Evolutionary conservation across 257 asterid genomes (phyloP).

Genomic region (Parsonsia alboflavescens): DNA sequence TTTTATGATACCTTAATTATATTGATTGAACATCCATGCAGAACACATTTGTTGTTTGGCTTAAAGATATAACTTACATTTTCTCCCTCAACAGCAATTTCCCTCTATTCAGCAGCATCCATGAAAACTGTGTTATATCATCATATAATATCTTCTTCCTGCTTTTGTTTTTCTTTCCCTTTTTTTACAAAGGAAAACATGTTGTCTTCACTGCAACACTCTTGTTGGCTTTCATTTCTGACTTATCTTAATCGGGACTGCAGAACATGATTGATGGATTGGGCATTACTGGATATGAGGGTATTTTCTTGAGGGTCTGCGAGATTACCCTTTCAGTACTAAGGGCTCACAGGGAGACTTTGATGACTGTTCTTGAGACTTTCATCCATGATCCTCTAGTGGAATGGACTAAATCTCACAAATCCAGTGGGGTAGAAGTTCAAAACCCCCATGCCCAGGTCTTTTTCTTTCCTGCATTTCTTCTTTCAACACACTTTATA

Average conservation of each 20-base stretch:
- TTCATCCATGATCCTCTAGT: conserved; percentile 99
- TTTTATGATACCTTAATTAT: background rate
- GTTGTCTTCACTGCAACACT: background rate
- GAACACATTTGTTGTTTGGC: background rate
- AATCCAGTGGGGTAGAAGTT: conserved; percentile 94
- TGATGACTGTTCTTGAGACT: conserved; percentile 90
- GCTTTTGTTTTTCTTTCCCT: no score
- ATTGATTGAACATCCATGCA: background rate
- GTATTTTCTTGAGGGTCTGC: conserved; percentile 74
- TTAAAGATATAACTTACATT: background rate
- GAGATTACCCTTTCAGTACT: conserved; percentile 85
- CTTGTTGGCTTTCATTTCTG: background rate
- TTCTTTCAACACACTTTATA: background rate
- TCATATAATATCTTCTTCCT: background rate
- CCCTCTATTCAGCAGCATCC: background rate
- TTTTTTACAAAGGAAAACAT: no score
- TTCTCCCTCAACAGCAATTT: background rate
- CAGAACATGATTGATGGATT: conserved; percentile 98
- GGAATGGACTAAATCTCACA: conserved; percentile 98
- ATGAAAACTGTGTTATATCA: background rate
- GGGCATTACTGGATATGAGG: conserved; percentile 96
- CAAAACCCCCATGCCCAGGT: conserved; percentile 99
- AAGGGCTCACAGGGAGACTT: conserved; percentile 86
- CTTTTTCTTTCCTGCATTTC: conserved; percentile 18
- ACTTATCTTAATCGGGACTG: conserved; percentile 9